Percentiles rank a stretch among this genome's conserved stretches.
These are phyloP conservation scores for Fusarium agapanthi DNA, from an alignment of 2,329 filamentous ascomycete species.

Conservation along the genomic window DNA sequence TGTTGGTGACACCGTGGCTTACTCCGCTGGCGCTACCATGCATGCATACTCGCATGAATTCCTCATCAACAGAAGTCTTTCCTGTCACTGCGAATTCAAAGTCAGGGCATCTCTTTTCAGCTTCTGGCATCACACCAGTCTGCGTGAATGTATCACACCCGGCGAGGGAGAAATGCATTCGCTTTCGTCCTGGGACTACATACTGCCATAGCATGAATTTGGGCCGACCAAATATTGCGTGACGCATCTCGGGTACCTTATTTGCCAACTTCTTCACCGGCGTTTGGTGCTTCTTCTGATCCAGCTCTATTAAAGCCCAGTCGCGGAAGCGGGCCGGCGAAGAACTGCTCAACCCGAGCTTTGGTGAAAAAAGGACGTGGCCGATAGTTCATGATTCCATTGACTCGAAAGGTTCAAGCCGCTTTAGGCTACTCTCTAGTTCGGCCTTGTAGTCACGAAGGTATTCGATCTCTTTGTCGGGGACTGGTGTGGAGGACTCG, in stretches of 20 bases:
- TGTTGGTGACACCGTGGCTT: not conserved
- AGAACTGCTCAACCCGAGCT: not conserved
- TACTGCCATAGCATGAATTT: not conserved
- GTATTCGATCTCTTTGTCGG: rapidly evolving
- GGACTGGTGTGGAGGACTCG: rapidly evolving
- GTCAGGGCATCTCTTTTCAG: not conserved
- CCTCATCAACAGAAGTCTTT: not conserved
- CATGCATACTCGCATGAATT: not conserved
- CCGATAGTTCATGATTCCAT: not conserved
- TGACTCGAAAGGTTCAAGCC: not conserved
- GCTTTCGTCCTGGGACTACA: not conserved
- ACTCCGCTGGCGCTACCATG: not conserved
- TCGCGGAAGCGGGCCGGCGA: not conserved
- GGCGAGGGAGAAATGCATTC: rapidly evolving
- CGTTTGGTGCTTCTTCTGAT: not conserved
- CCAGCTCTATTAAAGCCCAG: not conserved
- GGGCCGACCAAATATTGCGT: no score
- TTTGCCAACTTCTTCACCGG: rapidly evolving
- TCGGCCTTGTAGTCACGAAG: rapidly evolving
- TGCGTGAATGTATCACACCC: rapidly evolving
- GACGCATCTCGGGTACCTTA: not conserved
- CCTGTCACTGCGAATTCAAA: rapidly evolving
- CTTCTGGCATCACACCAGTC: not conserved
- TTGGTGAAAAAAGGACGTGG: not conserved
- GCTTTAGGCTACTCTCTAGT: rapidly evolving